Evolutionary conservation across 2,329 filamentous ascomycete genomes (phyloP).

Genomic region (Aspergillus piperis): DNA sequence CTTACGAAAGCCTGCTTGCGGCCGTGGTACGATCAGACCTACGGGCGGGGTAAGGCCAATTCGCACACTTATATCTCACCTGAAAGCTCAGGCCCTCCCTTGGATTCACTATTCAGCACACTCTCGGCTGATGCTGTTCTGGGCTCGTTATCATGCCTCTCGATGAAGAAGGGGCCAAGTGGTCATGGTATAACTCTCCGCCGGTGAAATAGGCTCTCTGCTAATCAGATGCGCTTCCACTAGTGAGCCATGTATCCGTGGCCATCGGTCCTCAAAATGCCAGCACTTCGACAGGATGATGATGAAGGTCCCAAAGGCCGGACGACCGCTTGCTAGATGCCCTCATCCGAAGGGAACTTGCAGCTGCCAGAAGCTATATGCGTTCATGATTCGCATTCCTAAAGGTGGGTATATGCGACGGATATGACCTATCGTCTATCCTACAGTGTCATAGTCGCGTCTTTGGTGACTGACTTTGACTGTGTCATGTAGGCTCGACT

Average conservation of each 20-base stretch:
- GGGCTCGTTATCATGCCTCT: slow-evolving; percentile 40
- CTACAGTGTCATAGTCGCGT: neutral
- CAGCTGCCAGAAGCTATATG: slow-evolving; percentile 44
- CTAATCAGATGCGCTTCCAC: neutral
- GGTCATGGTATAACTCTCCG: slow-evolving; percentile 44
- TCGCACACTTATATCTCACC: neutral
- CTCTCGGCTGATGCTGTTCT: neutral
- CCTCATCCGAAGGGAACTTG: slow-evolving; percentile 48
- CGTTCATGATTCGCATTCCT: slow-evolving; percentile 48
- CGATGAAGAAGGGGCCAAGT: slow-evolving; percentile 48
- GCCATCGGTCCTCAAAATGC: slow-evolving; percentile 53
- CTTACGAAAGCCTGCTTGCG: neutral
- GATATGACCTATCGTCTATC: neutral
- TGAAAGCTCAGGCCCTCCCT: neutral
- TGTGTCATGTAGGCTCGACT: slow-evolving; percentile 33
- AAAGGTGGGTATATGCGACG: slow-evolving; percentile 36
- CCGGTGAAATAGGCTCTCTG: neutral
- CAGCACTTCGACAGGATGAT: slow-evolving; percentile 52
- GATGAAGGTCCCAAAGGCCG: slow-evolving; percentile 53
- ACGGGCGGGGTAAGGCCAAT: slow-evolving; percentile 5
- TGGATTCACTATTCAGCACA: neutral
- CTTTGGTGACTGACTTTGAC: slow-evolving; percentile 16
- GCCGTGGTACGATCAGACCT: slow-evolving; percentile 8
- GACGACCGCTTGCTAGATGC: slow-evolving; percentile 50
- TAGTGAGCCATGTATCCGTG: slow-evolving; percentile 52